Evolutionary conservation across 768 basidiomycete species (phyloP).

Genomic region (Tephrocybe rancida): DNA sequence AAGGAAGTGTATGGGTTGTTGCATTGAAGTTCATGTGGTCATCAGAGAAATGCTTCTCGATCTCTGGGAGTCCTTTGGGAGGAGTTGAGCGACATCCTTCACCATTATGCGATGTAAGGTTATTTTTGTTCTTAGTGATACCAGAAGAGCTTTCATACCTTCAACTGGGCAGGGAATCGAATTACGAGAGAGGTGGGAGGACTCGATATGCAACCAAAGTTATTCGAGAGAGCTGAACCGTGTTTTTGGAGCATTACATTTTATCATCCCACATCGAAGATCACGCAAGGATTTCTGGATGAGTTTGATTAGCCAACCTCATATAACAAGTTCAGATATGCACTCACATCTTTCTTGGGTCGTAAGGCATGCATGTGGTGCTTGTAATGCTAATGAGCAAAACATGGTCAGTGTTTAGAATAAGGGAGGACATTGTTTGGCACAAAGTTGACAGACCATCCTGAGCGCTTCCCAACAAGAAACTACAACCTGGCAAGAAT

Average conservation of each 20-base stretch:
- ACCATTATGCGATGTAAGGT: not conserved
- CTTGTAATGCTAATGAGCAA: constrained; percentile 8
- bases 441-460: constrained; percentile 18
- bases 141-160: constrained; percentile 7
- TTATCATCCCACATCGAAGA: constrained; percentile 11
- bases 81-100: constrained; percentile 14
- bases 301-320: not conserved
- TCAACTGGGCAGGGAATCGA: constrained; percentile 19
- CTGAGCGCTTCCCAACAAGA: constrained; percentile 19
- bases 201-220: constrained; percentile 19
- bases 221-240: constrained; percentile 10
- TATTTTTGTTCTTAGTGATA: not conserved
- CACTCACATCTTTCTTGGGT: constrained; percentile 18
- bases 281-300: constrained; percentile 3
- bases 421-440: not conserved
- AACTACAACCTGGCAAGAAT: constrained; percentile 15
- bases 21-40: constrained; percentile 18
- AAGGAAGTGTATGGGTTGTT: constrained; percentile 11
- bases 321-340: not conserved
- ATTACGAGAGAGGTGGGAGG: constrained; percentile 20
- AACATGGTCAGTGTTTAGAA: not conserved
- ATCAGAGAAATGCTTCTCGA: constrained; percentile 17
- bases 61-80: constrained; percentile 1
- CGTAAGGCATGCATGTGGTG: constrained; percentile 8
- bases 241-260: constrained; percentile 14